A percentile compares a stretch with the other conserved stretches of the same genome.
Evolutionary conservation across 1,139 yeast genomes (phyloP).

Genomic region (Petasospora fabianii): DNA sequence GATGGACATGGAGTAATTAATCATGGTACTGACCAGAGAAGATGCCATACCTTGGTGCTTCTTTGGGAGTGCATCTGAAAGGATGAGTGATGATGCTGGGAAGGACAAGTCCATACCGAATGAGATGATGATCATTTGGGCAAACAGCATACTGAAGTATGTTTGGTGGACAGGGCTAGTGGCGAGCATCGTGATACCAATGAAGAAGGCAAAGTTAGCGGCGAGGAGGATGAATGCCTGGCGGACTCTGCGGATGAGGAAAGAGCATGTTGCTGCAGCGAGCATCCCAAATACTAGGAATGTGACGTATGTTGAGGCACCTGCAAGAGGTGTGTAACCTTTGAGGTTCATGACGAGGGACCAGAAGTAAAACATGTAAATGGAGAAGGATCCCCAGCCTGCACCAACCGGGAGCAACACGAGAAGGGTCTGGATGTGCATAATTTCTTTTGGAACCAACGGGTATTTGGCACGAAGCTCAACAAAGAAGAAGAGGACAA

Average conservation of each 20-base stretch:
- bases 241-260: conserved; percentile 37
- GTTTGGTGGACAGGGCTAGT: conserved; percentile 47
- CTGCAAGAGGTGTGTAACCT: conserved; percentile 41
- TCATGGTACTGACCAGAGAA: conserved; percentile 50
- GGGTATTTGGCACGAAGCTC: conserved; percentile 35
- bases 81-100: conserved; percentile 52
- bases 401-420: conserved; percentile 32
- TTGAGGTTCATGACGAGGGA: conserved; percentile 42
- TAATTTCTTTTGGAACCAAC: conserved; percentile 43
- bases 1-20: conserved; percentile 51
- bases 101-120: conserved; percentile 62
- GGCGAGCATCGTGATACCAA: conserved; percentile 46
- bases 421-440: conserved; percentile 34
- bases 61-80: conserved; percentile 47
- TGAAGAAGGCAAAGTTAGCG: conserved; percentile 43
- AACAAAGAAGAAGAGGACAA: conserved; percentile 29
- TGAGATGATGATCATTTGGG: conserved; percentile 45
- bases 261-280: conserved; percentile 44
- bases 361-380: conserved; percentile 40
- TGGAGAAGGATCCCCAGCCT: conserved; percentile 60
- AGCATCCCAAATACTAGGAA: conserved; percentile 43
- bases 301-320: conserved; percentile 44
- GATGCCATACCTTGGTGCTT: conserved; percentile 61
- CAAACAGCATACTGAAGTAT: conserved; percentile 43
- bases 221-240: conserved; percentile 44